Evolutionary conservation across 2,329 filamentous ascomycete genomes (phyloP).

Genomic region (Neocucurbitaria cava): DNA sequence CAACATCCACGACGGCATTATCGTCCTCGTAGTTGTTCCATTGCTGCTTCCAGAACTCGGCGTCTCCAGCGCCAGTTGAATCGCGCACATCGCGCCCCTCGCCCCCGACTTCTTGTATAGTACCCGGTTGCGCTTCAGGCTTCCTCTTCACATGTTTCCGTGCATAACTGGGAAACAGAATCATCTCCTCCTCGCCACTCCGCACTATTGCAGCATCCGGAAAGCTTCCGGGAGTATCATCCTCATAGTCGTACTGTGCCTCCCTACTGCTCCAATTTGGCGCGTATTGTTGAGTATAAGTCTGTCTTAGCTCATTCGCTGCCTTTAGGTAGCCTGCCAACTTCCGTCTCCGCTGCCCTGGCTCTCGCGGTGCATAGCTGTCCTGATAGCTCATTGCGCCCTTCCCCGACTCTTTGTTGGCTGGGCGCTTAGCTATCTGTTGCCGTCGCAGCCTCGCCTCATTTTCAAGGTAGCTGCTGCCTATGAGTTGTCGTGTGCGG

Average conservation of each 20-base stretch:
- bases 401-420: conserved; percentile 29
- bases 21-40: conserved; percentile 83
- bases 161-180: conserved; percentile 94
- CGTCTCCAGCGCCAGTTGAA: conserved; percentile 61
- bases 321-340: conserved; percentile 76
- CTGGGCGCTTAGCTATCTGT: conserved; percentile 38
- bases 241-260: conserved; percentile 52
- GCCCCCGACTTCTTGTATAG: conserved; percentile 47
- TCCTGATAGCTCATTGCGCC: conserved; percentile 41
- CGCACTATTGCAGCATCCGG: conserved; percentile 82
- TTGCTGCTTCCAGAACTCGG: conserved; percentile 77
- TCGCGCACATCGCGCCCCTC: conserved; percentile 53
- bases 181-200: conserved; percentile 87
- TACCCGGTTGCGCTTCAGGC: conserved; percentile 45
- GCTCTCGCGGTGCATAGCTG: conserved; percentile 58
- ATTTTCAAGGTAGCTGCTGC: conserved; percentile 42
- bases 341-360: conserved; percentile 77
- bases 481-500: conserved; percentile 40
- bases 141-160: conserved; percentile 68
- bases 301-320: conserved; percentile 74
- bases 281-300: conserved; percentile 65
- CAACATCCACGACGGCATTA: conserved; percentile 88
- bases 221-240: conserved; percentile 75
- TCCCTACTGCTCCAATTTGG: conserved; percentile 56
- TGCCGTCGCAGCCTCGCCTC: conserved; percentile 36